Conservation (phyloP, 75 land plant species). For the Picea sitchensis region DNA sequence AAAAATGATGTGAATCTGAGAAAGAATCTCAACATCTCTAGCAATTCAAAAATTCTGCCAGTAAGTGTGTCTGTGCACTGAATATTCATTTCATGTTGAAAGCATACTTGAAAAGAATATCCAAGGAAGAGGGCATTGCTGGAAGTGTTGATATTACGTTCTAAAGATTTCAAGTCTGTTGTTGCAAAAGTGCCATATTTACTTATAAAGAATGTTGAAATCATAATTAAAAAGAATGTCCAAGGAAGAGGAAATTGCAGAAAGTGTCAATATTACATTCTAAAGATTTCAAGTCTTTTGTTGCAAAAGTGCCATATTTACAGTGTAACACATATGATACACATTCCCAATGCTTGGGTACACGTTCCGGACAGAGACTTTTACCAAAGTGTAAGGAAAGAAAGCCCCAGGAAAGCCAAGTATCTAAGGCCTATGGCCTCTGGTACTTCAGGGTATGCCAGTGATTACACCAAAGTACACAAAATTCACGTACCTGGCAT, state of each 20-base stretch:
- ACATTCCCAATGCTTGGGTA: no score
- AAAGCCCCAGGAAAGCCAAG: no score
- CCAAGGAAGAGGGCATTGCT: background rate
- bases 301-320: background rate
- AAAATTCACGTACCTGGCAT: no score
- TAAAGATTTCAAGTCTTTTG: background rate
- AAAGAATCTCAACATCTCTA: background rate
- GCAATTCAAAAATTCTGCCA: background rate
- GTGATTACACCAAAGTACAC: no score
- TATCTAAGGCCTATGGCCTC: no score
- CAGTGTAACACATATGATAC: no score
- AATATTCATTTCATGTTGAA: background rate
- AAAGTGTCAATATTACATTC: background rate
- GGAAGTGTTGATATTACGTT: background rate
- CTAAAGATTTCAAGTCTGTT: background rate
- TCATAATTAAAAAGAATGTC: background rate
- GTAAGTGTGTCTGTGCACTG: background rate
- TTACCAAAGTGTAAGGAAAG: no score
- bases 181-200: background rate
- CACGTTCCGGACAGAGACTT: no score
- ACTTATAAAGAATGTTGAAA: no score
- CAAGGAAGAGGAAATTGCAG: background rate
- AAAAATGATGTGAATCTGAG: background rate
- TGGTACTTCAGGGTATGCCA: no score
- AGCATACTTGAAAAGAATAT: background rate